A percentile compares a stretch with the other conserved stretches of the same genome.
These are phyloP conservation scores for Diaporthe citriasiana DNA, from an alignment of 2,329 filamentous ascomycete genomes.

Conservation along the genomic window DNA sequence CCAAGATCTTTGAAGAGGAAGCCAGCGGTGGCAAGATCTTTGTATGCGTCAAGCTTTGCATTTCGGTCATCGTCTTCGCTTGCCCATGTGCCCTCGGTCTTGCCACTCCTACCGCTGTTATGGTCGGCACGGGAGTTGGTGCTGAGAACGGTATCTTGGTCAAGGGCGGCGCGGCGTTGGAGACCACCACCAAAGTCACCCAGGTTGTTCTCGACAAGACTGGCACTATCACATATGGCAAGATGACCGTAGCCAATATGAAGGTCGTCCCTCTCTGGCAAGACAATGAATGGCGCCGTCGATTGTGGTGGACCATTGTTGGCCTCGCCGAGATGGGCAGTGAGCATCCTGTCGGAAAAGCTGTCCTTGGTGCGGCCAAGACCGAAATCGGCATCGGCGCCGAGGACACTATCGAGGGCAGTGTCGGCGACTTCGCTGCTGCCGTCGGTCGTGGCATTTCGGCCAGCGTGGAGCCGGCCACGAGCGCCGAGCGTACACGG, in stretches of 20 bases:
- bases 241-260: conserved; percentile 89
- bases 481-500: conserved; percentile 75
- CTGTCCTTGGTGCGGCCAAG: conserved; percentile 83
- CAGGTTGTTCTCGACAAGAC: conserved; percentile 97
- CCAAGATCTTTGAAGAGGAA: conserved; percentile 85
- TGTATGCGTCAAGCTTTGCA: conserved; percentile 97
- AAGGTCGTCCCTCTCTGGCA: conserved; percentile 79
- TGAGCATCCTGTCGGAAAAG: conserved; percentile 95
- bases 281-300: conserved; percentile 74
- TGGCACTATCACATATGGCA: conserved; percentile 92
- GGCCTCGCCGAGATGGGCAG: conserved; percentile 96
- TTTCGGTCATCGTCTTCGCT: conserved; percentile 98
- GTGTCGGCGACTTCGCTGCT: conserved; percentile 86
- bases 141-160: conserved; percentile 97
- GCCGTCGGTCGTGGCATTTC: conserved; percentile 88
- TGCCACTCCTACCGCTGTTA: conserved; percentile 95
- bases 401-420: conserved; percentile 85
- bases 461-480: conserved; percentile 83
- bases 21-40: conserved; percentile 92
- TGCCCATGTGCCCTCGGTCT: conserved; percentile 97
- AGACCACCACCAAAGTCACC: conserved; percentile 90
- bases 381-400: conserved; percentile 78
- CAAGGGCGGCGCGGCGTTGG: conserved; percentile 93
- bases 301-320: conserved; percentile 95
- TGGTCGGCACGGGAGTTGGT: conserved; percentile 98